Evolutionary conservation across 345 rosid genomes (phyloP), one percentile per base, ranked within the genome.

Genomic region (Pugionium cornutum): DNA sequence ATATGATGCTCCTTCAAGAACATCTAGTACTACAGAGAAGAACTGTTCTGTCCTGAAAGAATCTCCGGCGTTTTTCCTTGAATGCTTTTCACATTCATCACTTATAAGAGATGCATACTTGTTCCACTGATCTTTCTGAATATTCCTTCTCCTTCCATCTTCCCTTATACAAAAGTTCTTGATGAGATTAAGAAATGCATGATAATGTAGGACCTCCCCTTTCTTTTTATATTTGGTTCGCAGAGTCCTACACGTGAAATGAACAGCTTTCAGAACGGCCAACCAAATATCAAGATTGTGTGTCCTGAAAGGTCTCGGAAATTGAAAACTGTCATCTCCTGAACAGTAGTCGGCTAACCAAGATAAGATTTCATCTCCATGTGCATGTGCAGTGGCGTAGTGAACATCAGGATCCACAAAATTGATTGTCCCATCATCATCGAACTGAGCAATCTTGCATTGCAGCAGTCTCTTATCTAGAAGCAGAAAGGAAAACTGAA

Each of bases 271-370:
- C 44, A 58, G 42, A 68, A 58, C 43, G 26, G 66, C 66, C 66
- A 58, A 10, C 73, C 73, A 49, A 4, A 41, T 58, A 58, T 58
- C 65, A 39, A 48, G 58, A 68, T 68, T 68, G 50, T 68, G 58
- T 68, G 33, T 3, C 51, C 66, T 49, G 41, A 68, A 8, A 58
- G 65, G 10, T 49, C 43, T 39, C 5, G 58, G 65, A 40, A 57
- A 58, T 25, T 1, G 10, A 40, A 68, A 48, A 4, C 35, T 25
- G 8, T 40, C 26, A 49, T 68, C 58, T 39, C 1, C 4, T 2
- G 7, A 40, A 9, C 51, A 8, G 44, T 42, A 10, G 41, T 58
- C 72, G 40, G 41, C 27, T 47, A 68, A 47, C 72, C 72, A 67
- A 7, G 50, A n/a, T 31, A 68, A 6, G 54, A 64, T 28, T 40